Percentiles rank a stretch among this genome's conserved stretches.
These are phyloP conservation scores for Xylaria sp. DNA, from an alignment of 2,329 filamentous ascomycete species.

Conservation along the genomic window DNA sequence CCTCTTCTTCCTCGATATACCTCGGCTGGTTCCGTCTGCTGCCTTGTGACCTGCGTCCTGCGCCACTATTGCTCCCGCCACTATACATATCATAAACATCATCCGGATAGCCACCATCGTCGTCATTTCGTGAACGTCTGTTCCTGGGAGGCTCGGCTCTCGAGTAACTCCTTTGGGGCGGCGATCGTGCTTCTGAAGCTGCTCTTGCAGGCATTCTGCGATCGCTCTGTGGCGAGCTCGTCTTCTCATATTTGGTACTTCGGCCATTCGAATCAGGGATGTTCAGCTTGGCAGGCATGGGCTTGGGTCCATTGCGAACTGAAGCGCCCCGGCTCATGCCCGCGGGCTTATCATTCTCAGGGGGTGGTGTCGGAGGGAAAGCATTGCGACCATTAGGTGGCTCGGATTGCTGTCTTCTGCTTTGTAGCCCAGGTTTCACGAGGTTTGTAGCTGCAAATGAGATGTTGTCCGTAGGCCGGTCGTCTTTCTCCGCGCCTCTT, in stretches of 20 bases:
- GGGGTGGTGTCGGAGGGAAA: conserved; percentile 98
- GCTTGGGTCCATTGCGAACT: conserved; percentile 70
- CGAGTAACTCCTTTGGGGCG: conserved; percentile 57
- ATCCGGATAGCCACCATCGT: conserved; percentile 69
- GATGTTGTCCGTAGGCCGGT: conserved; percentile 82
- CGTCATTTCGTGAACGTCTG: conserved; percentile 60
- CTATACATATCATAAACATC: conserved; percentile 75
- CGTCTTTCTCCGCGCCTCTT: conserved; percentile 72
- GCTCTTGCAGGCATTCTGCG: conserved; percentile 51
- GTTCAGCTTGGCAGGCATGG: conserved; percentile 70
- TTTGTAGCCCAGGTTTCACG: conserved; percentile 84
- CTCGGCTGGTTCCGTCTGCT: conserved; percentile 61
- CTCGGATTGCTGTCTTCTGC: conserved; percentile 85
- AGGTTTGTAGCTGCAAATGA: conserved; percentile 94
- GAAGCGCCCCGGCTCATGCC: conserved; percentile 65
- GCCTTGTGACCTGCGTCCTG: conserved; percentile 53
- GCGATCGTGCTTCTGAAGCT: conserved; percentile 58
- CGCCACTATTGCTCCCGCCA: conserved; percentile 54
- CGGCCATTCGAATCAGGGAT: conserved; percentile 64
- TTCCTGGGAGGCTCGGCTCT: conserved; percentile 52
- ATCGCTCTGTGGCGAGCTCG: conserved; percentile 57
- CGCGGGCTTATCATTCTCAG: conserved; percentile 78
- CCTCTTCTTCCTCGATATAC: conserved; percentile 84
- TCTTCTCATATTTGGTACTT: conserved; percentile 66
- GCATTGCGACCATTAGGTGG: conserved; percentile 81